Conservation (phyloP, 306 rosid species). For the Malus fusca region DNA sequence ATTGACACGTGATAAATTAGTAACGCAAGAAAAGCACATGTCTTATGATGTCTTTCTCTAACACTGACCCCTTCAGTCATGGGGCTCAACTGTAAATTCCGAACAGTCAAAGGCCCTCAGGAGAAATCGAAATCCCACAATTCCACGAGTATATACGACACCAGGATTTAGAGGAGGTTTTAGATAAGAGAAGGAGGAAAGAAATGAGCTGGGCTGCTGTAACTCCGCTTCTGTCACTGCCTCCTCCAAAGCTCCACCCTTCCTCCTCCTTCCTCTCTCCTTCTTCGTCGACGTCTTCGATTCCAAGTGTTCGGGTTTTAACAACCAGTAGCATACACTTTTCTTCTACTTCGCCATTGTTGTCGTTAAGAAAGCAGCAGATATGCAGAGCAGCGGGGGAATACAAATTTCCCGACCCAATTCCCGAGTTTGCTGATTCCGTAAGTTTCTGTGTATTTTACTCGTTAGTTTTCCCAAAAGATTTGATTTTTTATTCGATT, state of each 20-base stretch:
- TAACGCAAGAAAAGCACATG: no score
- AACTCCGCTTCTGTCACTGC: constrained; percentile 12
- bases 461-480: background rate
- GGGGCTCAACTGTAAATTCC: background rate
- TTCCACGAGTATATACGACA: background rate
- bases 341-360: constrained; percentile 12
- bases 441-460: constrained; percentile 27
- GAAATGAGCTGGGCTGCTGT: constrained; percentile 22
- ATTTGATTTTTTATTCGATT: background rate
- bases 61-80: background rate
- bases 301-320: background rate
- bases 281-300: constrained; percentile 7
- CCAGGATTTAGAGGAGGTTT: constrained; percentile 1
- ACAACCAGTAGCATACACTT: constrained; percentile 2
- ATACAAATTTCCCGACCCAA: constrained; percentile 92
- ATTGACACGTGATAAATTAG: no score
- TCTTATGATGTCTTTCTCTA: no score
- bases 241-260: constrained; percentile 10
- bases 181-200: constrained; percentile 7
- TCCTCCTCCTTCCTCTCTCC: background rate
- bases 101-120: background rate
- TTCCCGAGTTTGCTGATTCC: constrained; percentile 76
- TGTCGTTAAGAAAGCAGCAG: constrained; percentile 21
- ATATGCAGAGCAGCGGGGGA: constrained; percentile 55
- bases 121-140: background rate